Base-by-base conservation (phyloP, 148 eudicot species). In the Vaccinium darrowii region DNA sequence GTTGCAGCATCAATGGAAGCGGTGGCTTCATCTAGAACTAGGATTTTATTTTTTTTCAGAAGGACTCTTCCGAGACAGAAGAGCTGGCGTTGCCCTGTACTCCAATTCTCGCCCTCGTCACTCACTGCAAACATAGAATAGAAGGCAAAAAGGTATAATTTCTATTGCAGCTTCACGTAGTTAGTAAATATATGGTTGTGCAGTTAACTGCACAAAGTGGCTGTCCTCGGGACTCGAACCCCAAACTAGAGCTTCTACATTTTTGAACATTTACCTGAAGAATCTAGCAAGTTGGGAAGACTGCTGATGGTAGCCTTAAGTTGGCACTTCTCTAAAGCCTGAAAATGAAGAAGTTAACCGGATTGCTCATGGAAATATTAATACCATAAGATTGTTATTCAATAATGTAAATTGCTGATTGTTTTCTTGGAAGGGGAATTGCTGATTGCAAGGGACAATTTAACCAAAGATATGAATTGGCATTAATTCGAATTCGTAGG, bases 281-380 rank as follows among this genome's bases (percentile, higher is more conserved):
- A 92, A 79, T 94, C 94, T 30, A 93, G 84, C 67, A 92, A 88
- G 82, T 88, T 84, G 58, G 93, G 92, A 47, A 93, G 94, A 80
- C 83, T 80, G 73, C 89, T 91, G 50, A 94, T 89, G 43, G 89
- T 93, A 67, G 53, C 84, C 87, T 92, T 93, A 25, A 94, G 94
- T 77, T 94, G 98, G 86, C 98, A 94, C 86, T 92, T 92, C 86
- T 90, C 95, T 36, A 93, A 75, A 53, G 92, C 98, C 96, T 93
- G 89, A 30, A 81, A 69, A 83, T 23, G 3, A 76, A 50, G 27
- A 8, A 43, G 47, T 18, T 23, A 33, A 78, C 21, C 25, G 1
- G 52, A 50, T 76, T 43, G 47, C 47, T 43, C 47, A 43, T 43
- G 47, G 5, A 43, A 43, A 43, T 76, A 5, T 12, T 76, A 13